Percentiles rank a stretch among this genome's conserved stretches.
Evolutionary conservation across 1,139 yeast genomes (phyloP).

Genomic region (Zygosaccharomyces sapae): DNA sequence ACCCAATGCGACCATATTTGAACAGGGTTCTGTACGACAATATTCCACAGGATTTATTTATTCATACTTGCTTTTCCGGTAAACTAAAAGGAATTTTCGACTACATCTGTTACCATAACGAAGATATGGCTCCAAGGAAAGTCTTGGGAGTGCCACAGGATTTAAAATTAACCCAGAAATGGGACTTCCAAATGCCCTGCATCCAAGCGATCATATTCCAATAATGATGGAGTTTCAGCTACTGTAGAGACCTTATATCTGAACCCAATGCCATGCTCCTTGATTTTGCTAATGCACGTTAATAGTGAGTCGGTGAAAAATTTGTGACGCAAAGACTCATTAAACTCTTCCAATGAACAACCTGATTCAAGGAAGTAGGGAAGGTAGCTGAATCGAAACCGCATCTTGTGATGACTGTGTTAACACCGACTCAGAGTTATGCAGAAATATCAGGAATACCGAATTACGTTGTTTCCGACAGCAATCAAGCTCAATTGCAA

Average conservation of each 20-base stretch:
- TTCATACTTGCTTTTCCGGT: constrained; percentile 50
- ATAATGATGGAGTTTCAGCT: constrained; percentile 70
- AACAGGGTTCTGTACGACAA: constrained; percentile 39
- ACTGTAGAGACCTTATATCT: constrained; percentile 9
- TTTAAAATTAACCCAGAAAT: constrained; percentile 49
- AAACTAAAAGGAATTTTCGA: constrained; percentile 51
- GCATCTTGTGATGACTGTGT: constrained; percentile 3
- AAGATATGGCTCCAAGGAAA: constrained; percentile 37
- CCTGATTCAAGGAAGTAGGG: background rate
- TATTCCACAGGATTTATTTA: constrained; percentile 38
- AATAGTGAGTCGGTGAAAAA: constrained; percentile 14
- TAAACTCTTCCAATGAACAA: constrained; percentile 1
- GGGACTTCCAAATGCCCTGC: constrained; percentile 86
- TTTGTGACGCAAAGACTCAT: constrained; percentile 12
- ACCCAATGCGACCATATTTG: constrained; percentile 36
- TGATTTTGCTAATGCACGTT: constrained; percentile 9
- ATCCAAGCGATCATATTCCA: constrained; percentile 93
- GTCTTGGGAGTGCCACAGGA: constrained; percentile 68
- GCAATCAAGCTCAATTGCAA: constrained; percentile 7
- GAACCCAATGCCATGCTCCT: background rate
- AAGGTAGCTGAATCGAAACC: background rate
- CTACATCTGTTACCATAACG: constrained; percentile 52
- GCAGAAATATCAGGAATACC: constrained; percentile 6
- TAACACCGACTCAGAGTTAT: constrained; percentile 4
- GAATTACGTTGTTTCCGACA: constrained; percentile 2